These are phyloP conservation scores for Cornus kousa DNA, from an alignment of 148 eudicot species.

Conservation along the genomic window DNA sequence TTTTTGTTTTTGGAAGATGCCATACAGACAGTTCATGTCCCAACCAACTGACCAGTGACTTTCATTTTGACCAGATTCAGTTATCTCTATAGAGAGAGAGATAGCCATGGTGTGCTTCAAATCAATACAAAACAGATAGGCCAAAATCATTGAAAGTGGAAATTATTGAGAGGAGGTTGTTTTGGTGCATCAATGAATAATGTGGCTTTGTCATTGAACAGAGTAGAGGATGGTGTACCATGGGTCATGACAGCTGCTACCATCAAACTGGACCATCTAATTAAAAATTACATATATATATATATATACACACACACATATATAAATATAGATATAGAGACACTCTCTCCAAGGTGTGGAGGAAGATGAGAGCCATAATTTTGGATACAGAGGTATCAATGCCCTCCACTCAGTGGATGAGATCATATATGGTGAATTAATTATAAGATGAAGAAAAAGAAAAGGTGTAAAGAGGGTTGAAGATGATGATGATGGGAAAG, in stretches of 20 bases:
- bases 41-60: not conserved
- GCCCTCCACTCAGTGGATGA: slow-evolving; percentile 11
- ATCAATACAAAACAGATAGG: not conserved
- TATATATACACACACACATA: too few species aligned
- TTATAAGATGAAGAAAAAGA: not conserved
- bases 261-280: not conserved
- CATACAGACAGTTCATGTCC: not conserved
- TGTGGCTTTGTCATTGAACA: not conserved
- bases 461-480: not conserved
- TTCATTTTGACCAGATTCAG: not conserved
- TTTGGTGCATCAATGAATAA: not conserved
- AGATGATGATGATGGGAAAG: not conserved
- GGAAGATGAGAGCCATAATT: not conserved
- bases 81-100: too few species aligned
- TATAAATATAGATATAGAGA: too few species aligned
- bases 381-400: not conserved
- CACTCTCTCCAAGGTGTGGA: not conserved
- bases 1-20: not conserved
- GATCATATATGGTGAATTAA: not conserved
- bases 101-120: not conserved
- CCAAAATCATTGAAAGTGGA: not conserved
- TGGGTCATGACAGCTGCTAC: slow-evolving; percentile 1
- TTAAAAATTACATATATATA: not conserved
- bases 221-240: not conserved
- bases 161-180: not conserved